Evolutionary conservation across 768 basidiomycete genomes (phyloP), one percentile per base, ranked within the genome.

Genomic region (Kwoniella mangroviensis): DNA sequence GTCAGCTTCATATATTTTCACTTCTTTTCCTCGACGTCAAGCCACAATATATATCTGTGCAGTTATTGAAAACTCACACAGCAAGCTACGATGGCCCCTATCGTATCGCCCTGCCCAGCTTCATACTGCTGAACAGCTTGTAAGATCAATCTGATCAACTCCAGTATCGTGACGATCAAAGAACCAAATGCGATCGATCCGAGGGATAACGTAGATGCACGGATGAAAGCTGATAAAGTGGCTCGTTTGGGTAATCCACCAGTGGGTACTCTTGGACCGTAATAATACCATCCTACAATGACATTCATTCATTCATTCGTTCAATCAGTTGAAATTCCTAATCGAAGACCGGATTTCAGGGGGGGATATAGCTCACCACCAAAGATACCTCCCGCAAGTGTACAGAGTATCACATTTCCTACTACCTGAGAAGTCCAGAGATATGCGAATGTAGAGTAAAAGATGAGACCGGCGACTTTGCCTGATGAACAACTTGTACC

Each of bases 121-220:
- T 80, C 82, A 45, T 83, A 77, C 70, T 82, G 80, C 57, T 73
- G 72, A 12, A 84, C 22, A 41, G 74, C 71, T 49, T 81, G 87
- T 28, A 93, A 79, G 53, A 92, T 75, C 76, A 92, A 83, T 58
- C 88, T 84, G 52, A 92, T 68, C 17, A 92, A 79, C 70, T 93
- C 92, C 52, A 94, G 83, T 41, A 93, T 79, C 0, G 93, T 92
- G 34, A 94, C 92, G 67, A 93, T 90, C 74, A 94, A 84, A 15
- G 89, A 91, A 15, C 92, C 92, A 78, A 94, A 93, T 0, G 92
- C 91, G 72, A 93, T 91, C 1, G 91, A 92, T 9, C 92, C 93
- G 41, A 94, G 86, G 0, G 92, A 93, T 28, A 90, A 82, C 0
- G 91, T 92, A 4, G 90, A 90, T 24, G 91, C 90, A 34, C 92